Evolutionary conservation across 257 asterid genomes (phyloP).

Genomic region (Ehretia macrophylla): DNA sequence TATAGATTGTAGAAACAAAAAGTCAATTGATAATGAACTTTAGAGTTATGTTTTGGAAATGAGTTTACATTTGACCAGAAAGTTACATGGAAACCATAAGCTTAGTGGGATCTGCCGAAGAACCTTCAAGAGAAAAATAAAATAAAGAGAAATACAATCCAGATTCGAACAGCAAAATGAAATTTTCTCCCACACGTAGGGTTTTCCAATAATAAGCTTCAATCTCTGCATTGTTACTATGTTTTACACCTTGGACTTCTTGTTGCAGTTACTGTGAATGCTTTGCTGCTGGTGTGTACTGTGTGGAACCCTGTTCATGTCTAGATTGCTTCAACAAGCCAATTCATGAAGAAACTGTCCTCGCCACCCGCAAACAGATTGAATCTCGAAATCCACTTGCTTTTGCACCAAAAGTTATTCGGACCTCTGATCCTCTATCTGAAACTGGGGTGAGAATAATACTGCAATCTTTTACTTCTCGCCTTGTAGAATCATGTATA

Average conservation of each 20-base stretch:
- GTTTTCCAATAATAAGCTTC: background rate
- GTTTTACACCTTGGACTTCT: background rate
- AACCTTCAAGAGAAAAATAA: too few species aligned
- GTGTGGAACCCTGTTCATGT: conserved; percentile 94
- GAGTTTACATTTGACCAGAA: too few species aligned
- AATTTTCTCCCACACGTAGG: background rate
- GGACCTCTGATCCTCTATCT: conserved; percentile 43
- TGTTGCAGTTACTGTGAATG: conserved; percentile 93
- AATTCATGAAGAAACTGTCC: conserved; percentile 89
- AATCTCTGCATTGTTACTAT: background rate
- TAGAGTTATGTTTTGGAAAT: too few species aligned
- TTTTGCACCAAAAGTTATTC: conserved; percentile 91
- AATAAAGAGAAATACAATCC: too few species aligned
- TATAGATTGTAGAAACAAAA: too few species aligned
- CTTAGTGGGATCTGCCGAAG: too few species aligned
- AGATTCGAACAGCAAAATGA: background rate
- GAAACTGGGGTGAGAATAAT: conserved; percentile 52
- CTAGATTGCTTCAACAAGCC: conserved; percentile 95
- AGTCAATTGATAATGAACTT: too few species aligned
- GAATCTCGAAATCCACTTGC: conserved; percentile 98
- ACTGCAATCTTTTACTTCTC: background rate
- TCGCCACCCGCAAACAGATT: conserved; percentile 89
- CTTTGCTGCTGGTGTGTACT: conserved; percentile 96
- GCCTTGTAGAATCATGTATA: background rate
- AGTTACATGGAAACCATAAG: too few species aligned